A percentile compares a stretch with the other conserved stretches of the same genome.
These are phyloP conservation scores for Flaveria trinervia DNA, from an alignment of 129 eudicot species.

Conservation along the genomic window DNA sequence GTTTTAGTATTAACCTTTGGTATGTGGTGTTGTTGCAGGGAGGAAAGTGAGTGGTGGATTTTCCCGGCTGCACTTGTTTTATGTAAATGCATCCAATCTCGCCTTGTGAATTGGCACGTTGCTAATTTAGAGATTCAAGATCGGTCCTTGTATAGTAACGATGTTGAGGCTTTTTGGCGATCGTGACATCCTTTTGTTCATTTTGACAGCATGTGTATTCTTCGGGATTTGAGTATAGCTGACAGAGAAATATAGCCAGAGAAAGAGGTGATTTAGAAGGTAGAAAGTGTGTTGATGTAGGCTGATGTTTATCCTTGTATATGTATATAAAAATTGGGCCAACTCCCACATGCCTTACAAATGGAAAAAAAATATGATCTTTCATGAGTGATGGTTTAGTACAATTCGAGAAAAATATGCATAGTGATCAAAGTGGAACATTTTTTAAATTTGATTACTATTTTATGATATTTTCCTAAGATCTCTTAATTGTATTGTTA, in stretches of 20 bases:
- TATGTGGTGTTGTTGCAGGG: conserved; percentile 47
- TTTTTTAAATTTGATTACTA: too few species aligned
- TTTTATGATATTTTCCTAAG: too few species aligned
- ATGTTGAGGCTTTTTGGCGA: conserved; percentile 70
- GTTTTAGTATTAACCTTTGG: not conserved
- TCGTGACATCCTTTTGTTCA: conserved; percentile 39
- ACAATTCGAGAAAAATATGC: too few species aligned
- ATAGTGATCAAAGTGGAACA: too few species aligned
- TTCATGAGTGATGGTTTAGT: not conserved
- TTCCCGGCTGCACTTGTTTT: conserved; percentile 70
- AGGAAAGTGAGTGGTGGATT: conserved; percentile 87
- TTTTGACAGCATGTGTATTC: conserved; percentile 17
- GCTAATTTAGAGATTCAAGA: conserved; percentile 90
- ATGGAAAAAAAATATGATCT: conserved; percentile 8
- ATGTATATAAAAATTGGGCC: conserved; percentile 37
- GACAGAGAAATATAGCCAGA: conserved; percentile 35
- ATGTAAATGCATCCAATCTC: conserved; percentile 73
- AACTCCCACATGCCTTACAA: conserved; percentile 30
- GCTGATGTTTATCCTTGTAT: conserved; percentile 22
- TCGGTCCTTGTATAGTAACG: conserved; percentile 69
- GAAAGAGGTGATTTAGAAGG: conserved; percentile 23
- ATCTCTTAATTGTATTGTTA: not conserved
- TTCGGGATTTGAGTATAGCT: conserved; percentile 24
- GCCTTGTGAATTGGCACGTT: conserved; percentile 75
- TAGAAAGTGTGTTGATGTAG: conserved; percentile 25